Evolutionary conservation across 768 basidiomycete species (phyloP).

Genomic region (Pisolithus sp.): DNA sequence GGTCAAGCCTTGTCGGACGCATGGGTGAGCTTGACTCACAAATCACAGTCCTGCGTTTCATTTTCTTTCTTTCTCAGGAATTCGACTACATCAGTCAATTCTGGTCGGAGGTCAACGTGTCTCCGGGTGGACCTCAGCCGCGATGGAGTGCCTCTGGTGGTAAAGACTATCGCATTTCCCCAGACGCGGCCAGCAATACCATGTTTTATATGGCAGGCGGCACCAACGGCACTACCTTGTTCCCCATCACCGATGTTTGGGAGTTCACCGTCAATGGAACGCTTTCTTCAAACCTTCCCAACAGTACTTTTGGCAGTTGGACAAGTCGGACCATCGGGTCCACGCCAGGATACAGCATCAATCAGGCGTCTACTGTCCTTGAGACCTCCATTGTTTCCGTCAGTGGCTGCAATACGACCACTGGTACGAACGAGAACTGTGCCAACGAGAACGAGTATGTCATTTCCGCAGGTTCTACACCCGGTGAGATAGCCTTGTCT

Average conservation of each 20-base stretch:
- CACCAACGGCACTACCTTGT: slow-evolving; percentile 38
- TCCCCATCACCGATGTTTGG: slow-evolving; percentile 64
- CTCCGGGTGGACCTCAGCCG: slow-evolving; percentile 49
- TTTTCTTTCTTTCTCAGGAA: slow-evolving; percentile 42
- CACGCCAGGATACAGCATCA: slow-evolving; percentile 28
- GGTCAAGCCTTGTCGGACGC: slow-evolving; percentile 55
- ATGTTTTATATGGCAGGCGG: slow-evolving; percentile 76
- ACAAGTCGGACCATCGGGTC: slow-evolving; percentile 36
- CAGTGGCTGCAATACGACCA: slow-evolving; percentile 54
- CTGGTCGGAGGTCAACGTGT: slow-evolving; percentile 57
- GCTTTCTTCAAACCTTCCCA: slow-evolving; percentile 60
- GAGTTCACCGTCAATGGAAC: slow-evolving; percentile 62
- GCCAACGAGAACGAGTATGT: slow-evolving; percentile 56
- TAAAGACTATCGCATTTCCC: slow-evolving; percentile 47
- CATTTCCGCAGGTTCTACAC: slow-evolving; percentile 25
- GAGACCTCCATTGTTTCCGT: slow-evolving; percentile 44
- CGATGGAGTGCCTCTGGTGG: slow-evolving; percentile 74
- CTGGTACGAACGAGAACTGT: slow-evolving; percentile 40
- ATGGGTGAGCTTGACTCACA: slow-evolving; percentile 49
- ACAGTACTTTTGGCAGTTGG: slow-evolving; percentile 54
- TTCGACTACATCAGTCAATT: slow-evolving; percentile 72
- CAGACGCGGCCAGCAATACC: slow-evolving; percentile 44
- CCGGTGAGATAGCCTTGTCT: slow-evolving; percentile 33
- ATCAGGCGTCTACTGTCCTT: slow-evolving; percentile 56
- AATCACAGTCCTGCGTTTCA: neutral